Conservation (phyloP, 1,284 basidiomycete genomes). For the Wallemia ichthyophaga region DNA sequence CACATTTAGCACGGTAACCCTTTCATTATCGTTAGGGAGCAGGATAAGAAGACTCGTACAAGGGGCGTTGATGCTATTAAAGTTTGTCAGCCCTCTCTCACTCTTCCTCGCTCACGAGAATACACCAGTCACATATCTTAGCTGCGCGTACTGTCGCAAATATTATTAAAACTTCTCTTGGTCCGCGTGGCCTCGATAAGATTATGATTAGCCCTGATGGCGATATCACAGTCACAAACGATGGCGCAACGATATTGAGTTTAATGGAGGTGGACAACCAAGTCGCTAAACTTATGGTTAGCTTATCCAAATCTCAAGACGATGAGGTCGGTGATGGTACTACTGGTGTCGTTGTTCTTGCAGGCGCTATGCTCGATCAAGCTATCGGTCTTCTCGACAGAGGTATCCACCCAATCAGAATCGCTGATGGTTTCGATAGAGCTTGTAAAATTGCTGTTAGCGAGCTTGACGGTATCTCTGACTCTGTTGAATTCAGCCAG, state of each 20-base stretch:
- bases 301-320: constrained; percentile 89
- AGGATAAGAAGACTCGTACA: constrained; percentile 71
- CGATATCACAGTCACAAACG: constrained; percentile 96
- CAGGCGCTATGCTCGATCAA: constrained; percentile 76
- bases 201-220: constrained; percentile 95
- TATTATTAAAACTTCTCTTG: constrained; percentile 80
- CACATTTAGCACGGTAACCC: not conserved
- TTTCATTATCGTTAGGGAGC: constrained; percentile 27
- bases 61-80: constrained; percentile 93
- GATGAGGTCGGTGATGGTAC: constrained; percentile 99
- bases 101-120: not conserved
- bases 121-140: constrained; percentile 55
- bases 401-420: constrained; percentile 91
- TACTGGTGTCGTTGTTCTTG: constrained; percentile 92
- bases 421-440: constrained; percentile 89
- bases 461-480: constrained; percentile 75
- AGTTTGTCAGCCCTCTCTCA: constrained; percentile 21
- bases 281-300: constrained; percentile 88
- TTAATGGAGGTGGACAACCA: constrained; percentile 98
- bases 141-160: constrained; percentile 75
- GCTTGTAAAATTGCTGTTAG: constrained; percentile 69
- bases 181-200: constrained; percentile 85
- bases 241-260: constrained; percentile 79
- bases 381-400: constrained; percentile 61
- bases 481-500: constrained; percentile 54